Evolutionary conservation across 495 filamentous ascomycete genomes (phyloP), one percentile per base, ranked within the genome.

Genomic region (Podospora pseudocomata): DNA sequence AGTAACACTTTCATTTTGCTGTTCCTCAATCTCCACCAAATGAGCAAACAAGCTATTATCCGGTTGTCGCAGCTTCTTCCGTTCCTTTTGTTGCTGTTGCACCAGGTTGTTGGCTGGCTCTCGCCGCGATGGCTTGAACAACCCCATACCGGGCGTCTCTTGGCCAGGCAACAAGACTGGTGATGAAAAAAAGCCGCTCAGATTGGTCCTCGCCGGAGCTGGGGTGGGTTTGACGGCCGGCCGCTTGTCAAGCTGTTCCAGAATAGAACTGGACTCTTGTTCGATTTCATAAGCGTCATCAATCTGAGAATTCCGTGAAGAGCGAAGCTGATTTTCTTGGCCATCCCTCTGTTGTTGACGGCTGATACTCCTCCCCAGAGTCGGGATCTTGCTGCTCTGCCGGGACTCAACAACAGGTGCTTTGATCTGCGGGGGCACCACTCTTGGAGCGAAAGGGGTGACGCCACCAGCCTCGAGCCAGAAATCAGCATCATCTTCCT

Each of bases 151-250:
- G 39, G 39, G 39, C 15, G 39, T 49, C 39, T 49, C 39, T 16
- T 49, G 39, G 5, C 39, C 39, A 15, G 82, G 81, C 30, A 84
- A 68, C 6, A 72, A 53, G 6, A 79, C 81, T 5, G 81, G 81
- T 15, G 82, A 82, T 7, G 82, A 84, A 65, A 84, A 84, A 71
- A 84, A 84, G 6, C 75, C 73, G 34, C 79, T 65, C 16, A 84
- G 71, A 75, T 67, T 79, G 75, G 61, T 34, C n/a, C 70, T 28
- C 1, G 62, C 62, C 2, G 65, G 61, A 26, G 57, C 58, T 4
- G 66, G 59, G 6, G 44, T 34, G 6, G 67, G 65, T 15, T 65
- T 64, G 1, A 68, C 4, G 5, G 27, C 55, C 16, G 44, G 15
- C 6, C 58, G 30, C 28, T 67, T 63, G 18, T 55, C n/a, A 2